These are phyloP conservation scores for Alternaria triticina DNA, from an alignment of 2,329 filamentous ascomycete species.

Conservation along the genomic window DNA sequence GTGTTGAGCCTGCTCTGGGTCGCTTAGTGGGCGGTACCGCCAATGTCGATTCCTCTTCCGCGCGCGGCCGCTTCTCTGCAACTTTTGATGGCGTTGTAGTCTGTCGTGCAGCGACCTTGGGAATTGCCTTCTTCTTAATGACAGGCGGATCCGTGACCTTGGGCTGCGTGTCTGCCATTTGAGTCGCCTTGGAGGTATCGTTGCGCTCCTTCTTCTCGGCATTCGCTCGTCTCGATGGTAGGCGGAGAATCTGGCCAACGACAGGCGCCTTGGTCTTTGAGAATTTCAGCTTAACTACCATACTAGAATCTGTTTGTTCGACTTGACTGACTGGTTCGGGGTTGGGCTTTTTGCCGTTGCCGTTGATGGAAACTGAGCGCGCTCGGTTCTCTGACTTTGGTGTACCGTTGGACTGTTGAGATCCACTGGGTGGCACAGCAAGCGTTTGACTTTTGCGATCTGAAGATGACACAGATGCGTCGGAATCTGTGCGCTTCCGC, in stretches of 20 bases:
- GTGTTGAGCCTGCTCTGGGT: slow-evolving; percentile 34
- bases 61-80: slow-evolving; percentile 45
- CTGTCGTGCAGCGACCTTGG: slow-evolving; percentile 37
- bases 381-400: slow-evolving; percentile 31
- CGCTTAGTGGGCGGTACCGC: slow-evolving; percentile 40
- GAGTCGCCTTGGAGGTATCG: slow-evolving; percentile 24
- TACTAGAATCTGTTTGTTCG: slow-evolving; percentile 23
- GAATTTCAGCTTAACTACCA: slow-evolving; percentile 60
- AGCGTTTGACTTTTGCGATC: slow-evolving; percentile 38
- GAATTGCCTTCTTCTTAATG: slow-evolving; percentile 34
- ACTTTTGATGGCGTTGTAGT: slow-evolving; percentile 24
- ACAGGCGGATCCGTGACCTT: slow-evolving; percentile 26
- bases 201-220: slow-evolving; percentile 38
- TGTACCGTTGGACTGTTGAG: slow-evolving; percentile 26
- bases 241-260: slow-evolving; percentile 49
- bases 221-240: slow-evolving; percentile 36
- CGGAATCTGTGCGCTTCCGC: slow-evolving; percentile 43
- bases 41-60: slow-evolving; percentile 36
- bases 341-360: slow-evolving; percentile 36
- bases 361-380: slow-evolving; percentile 35
- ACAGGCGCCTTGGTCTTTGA: slow-evolving; percentile 57
- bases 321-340: slow-evolving; percentile 13
- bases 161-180: slow-evolving; percentile 17
- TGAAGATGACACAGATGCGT: slow-evolving; percentile 44
- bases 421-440: slow-evolving; percentile 24